A percentile compares a stretch with the other conserved stretches of the same genome.
Evolutionary conservation across 2,329 filamentous ascomycete genomes (phyloP).

Genomic region (Colletotrichum noveboracense): DNA sequence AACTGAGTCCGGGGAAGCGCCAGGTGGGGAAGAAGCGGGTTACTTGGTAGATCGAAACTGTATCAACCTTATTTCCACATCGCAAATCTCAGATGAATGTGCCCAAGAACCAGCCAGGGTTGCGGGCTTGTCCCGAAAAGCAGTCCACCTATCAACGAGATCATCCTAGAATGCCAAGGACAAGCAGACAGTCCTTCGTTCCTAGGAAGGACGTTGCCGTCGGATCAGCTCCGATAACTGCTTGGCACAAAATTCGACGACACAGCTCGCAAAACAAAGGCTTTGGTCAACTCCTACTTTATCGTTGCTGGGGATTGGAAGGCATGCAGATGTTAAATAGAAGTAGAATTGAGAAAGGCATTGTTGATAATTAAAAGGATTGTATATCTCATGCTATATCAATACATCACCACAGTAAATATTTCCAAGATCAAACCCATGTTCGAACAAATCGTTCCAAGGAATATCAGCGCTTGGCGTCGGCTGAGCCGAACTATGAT

Average conservation of each 20-base stretch:
- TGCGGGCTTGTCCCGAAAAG: not conserved
- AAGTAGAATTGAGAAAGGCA: no score
- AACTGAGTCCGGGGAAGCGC: not conserved
- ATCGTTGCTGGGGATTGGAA: no score
- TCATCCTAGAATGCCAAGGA: not conserved
- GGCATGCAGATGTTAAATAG: no score
- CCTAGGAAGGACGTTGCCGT: not conserved
- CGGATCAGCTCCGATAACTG: not conserved
- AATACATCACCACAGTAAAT: not conserved
- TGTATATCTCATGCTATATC: not conserved
- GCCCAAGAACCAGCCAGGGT: not conserved
- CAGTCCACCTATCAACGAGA: not conserved
- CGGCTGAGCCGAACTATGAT: not conserved
- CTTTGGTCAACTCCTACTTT: no score
- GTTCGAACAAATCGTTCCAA: constrained; percentile 8
- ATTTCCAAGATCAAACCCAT: constrained; percentile 4
- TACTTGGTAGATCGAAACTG: not conserved
- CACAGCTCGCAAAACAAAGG: not conserved
- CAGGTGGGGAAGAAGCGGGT: not conserved
- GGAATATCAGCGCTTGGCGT: constrained; percentile 7
- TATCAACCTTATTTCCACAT: not conserved
- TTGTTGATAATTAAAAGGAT: not conserved
- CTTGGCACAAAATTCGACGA: not conserved
- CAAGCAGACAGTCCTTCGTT: not conserved
- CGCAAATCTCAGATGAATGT: not conserved